Conservation (phyloP, 2,329 filamentous ascomycete species). For the Thelonectria blattea region DNA sequence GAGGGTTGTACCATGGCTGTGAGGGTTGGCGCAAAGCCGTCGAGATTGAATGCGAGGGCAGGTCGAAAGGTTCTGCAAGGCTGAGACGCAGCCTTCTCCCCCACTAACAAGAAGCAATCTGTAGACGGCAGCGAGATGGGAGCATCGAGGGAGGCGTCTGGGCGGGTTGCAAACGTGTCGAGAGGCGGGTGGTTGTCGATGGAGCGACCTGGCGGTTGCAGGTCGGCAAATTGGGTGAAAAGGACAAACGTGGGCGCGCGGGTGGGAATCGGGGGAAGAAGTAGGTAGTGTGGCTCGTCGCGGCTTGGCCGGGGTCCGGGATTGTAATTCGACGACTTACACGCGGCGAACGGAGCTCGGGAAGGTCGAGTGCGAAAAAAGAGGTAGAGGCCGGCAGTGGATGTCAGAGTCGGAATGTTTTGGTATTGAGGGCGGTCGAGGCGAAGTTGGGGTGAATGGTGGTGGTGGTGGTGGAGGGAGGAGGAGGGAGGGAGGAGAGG, state of each 20-base stretch:
- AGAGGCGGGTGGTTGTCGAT: slow-evolving; percentile 22
- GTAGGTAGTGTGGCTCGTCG: slow-evolving; percentile 25
- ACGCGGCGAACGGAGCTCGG: slow-evolving; percentile 34
- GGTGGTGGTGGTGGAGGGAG: slow-evolving; percentile 8
- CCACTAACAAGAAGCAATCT: slow-evolving; percentile 36
- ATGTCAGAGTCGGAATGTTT: slow-evolving; percentile 8
- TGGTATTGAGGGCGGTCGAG: background rate
- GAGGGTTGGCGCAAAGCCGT: slow-evolving; percentile 26
- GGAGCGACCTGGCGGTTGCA: slow-evolving; percentile 21
- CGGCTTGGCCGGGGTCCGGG: slow-evolving; percentile 27
- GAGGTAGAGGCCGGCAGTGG: slow-evolving; percentile 1
- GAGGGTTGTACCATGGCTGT: slow-evolving; percentile 32
- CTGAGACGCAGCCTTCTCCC: slow-evolving; percentile 36
- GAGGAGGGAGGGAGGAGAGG: slow-evolving; percentile 19
- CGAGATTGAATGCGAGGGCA: slow-evolving; percentile 23
- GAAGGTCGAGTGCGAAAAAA: slow-evolving; percentile 24
- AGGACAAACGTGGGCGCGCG: slow-evolving; percentile 29
- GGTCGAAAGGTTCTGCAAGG: slow-evolving; percentile 31
- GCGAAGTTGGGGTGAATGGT: background rate
- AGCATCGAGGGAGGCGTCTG: slow-evolving; percentile 29
- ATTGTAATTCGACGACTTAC: slow-evolving; percentile 40
- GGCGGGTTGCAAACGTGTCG: slow-evolving; percentile 19
- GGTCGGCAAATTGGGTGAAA: slow-evolving; percentile 14
- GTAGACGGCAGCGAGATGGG: slow-evolving; percentile 19
- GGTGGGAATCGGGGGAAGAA: slow-evolving; percentile 29